Percentiles rank a stretch among this genome's conserved stretches.
Evolutionary conservation across 2,329 filamentous ascomycete genomes (phyloP).

Genomic region (Fusarium sp.): DNA sequence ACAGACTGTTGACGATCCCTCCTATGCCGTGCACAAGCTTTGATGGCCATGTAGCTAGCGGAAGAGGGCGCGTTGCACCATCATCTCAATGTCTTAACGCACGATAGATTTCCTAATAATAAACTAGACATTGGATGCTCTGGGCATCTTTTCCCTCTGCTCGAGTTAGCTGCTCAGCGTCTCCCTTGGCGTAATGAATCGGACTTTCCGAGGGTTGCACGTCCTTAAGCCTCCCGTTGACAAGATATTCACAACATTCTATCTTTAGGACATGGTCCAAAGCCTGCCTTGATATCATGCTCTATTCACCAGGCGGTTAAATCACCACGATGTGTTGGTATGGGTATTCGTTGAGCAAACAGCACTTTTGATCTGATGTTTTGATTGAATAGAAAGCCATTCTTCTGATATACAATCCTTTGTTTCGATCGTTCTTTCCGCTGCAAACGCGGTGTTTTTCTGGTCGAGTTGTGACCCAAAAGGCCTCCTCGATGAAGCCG

Average conservation of each 20-base stretch:
- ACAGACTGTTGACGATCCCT: neutral
- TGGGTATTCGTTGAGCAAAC: slow-evolving; percentile 7
- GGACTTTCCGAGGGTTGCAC: slow-evolving; percentile 6
- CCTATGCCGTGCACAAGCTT: slow-evolving; percentile 1
- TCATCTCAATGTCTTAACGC: slow-evolving; percentile 15
- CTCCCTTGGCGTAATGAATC: neutral
- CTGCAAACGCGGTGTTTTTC: slow-evolving; percentile 5
- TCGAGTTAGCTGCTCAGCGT: neutral
- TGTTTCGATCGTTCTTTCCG: neutral
- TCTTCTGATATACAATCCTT: neutral
- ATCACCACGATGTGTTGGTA: neutral
- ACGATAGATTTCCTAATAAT: neutral
- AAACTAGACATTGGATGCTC: neutral
- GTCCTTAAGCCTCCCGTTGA: neutral
- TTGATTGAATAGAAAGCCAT: neutral
- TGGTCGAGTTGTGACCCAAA: neutral
- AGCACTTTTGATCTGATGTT: neutral
- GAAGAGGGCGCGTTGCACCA: slow-evolving; percentile 16
- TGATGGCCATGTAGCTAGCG: slow-evolving; percentile 1
- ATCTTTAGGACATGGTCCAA: neutral
- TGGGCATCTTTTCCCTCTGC: neutral
- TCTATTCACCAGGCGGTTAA: neutral
- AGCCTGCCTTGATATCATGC: neutral
- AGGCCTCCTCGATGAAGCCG: slow-evolving; percentile 1
- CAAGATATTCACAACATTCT: neutral